Evolutionary conservation across 2,329 filamentous ascomycete species (phyloP).

Genomic region (Colletotrichum neosansevieriae): DNA sequence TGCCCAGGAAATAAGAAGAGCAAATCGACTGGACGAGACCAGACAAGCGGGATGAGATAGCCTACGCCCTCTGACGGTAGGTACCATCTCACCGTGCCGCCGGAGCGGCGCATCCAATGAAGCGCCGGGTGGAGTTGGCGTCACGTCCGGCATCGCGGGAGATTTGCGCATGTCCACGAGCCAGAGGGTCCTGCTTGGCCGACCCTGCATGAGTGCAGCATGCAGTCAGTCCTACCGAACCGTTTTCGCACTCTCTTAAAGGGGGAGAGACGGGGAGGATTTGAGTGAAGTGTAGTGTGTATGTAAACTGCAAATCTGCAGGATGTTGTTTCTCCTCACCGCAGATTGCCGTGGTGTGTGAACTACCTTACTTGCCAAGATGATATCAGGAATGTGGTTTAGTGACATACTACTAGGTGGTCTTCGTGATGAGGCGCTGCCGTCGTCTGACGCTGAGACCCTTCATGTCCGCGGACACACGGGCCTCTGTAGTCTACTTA

Average conservation of each 20-base stretch:
- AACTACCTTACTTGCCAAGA: background rate
- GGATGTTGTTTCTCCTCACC: background rate
- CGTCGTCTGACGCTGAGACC: slow-evolving; percentile 34
- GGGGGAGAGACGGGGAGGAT: too few species aligned
- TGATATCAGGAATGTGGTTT: background rate
- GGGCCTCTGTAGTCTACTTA: background rate
- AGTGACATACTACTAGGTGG: background rate
- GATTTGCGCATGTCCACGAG: background rate
- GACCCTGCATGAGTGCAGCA: slow-evolving; percentile 1
- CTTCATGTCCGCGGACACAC: background rate
- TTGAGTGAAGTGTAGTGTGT: background rate
- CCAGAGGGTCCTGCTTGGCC: background rate
- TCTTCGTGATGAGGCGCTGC: slow-evolving; percentile 9
- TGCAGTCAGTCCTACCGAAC: background rate
- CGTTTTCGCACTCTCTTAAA: slow-evolving; percentile 2
- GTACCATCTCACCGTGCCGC: background rate
- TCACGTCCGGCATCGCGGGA: slow-evolving; percentile 22
- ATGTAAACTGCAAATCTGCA: background rate
- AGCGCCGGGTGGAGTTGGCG: slow-evolving; percentile 10
- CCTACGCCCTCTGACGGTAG: background rate
- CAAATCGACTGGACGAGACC: slow-evolving; percentile 8
- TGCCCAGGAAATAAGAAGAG: too few species aligned
- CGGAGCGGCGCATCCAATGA: slow-evolving; percentile 13
- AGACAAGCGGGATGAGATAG: background rate
- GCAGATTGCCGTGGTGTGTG: too few species aligned